phyloP scores from a whole-genome alignment of 2,329 filamentous ascomycete genomes.

The Penicillium sp. region DNA sequence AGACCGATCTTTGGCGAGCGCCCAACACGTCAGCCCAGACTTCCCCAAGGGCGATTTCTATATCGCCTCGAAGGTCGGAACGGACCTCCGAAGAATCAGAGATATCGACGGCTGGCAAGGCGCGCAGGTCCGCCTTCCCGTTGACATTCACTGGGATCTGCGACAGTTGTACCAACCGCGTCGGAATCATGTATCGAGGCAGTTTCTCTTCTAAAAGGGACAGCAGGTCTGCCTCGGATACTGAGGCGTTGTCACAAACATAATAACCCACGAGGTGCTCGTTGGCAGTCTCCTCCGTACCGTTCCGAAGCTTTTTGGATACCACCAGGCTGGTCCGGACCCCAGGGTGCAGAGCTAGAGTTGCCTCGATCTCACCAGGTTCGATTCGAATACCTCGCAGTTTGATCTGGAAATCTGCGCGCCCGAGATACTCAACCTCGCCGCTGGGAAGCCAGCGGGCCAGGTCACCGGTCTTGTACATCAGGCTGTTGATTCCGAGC shows the following conservation, averaged over 20 bases:
- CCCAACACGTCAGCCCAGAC: not conserved
- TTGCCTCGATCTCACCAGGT: not conserved
- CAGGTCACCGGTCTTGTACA: not conserved
- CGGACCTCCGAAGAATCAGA: not conserved
- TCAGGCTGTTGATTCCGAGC: not conserved
- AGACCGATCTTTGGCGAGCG: not conserved
- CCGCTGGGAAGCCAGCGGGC: not conserved
- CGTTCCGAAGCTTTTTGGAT: not conserved
- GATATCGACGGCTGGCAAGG: not conserved
- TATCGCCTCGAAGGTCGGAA: not conserved
- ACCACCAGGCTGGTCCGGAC: not conserved
- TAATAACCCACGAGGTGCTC: constrained; percentile 1
- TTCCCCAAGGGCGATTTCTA: not conserved
- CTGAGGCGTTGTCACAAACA: not conserved
- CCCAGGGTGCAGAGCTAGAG: not conserved
- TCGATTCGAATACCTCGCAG: not conserved
- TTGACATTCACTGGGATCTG: not conserved
- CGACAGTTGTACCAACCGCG: not conserved
- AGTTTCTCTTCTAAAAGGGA: not conserved
- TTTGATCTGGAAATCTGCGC: not conserved
- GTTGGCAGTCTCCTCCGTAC: not conserved
- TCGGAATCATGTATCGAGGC: not conserved
- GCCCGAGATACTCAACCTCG: not conserved
- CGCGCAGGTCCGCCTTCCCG: not conserved
- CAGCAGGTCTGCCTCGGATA: not conserved